Evolutionary conservation across 2,329 filamentous ascomycete species (phyloP), one percentile per base, ranked within the genome.

Genomic region (Fusarium chlamydosporum): DNA sequence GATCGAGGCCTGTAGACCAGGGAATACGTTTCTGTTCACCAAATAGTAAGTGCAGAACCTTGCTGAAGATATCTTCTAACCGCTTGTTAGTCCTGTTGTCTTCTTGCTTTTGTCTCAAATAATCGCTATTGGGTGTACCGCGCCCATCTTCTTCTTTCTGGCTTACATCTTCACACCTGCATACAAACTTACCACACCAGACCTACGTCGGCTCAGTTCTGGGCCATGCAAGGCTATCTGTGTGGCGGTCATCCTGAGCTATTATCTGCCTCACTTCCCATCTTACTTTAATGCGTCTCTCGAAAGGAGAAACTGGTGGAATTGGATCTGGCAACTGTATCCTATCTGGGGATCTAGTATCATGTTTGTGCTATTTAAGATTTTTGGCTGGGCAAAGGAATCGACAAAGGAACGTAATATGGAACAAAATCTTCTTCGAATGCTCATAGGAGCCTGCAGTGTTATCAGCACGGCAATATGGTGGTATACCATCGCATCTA

Each of bases 281-380:
- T 74, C 65, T 0, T 75, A 65, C 41, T 67, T 76, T 10, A 70
- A 72, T 13, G 27, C 57, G 7, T 66, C 65, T 16, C 56, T 76
- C 1, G 67, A 75, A 27, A 37, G 35, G 0, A 66, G 75, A 16
- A 66, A 76, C 29, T 77, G 72, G 75, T 77, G 73, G 68, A 76
- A 73, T 18, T 78, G 76, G 75, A 41, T 76, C 15, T 77, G 76
- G 76, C 76, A 77, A 8, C 35, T 77, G 1, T 77, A 64, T 27
- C 74, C 75, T 0, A 41, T 76, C 1, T 76, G 72, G 74, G 65
- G 65, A 7, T 75, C 74, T 0, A 4, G 71, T 2, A 33, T 38
- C 1, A 61, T 72, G 45, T 61, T 76, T 31, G 35, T 57, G 3
- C 11, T 71, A 6, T 62, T 65, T 8, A 70, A 48, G 4, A 13